These are phyloP conservation scores for Linderina pennispora DNA, from an alignment of 192 early-diverging fungal genomes.

Conservation along the genomic window DNA sequence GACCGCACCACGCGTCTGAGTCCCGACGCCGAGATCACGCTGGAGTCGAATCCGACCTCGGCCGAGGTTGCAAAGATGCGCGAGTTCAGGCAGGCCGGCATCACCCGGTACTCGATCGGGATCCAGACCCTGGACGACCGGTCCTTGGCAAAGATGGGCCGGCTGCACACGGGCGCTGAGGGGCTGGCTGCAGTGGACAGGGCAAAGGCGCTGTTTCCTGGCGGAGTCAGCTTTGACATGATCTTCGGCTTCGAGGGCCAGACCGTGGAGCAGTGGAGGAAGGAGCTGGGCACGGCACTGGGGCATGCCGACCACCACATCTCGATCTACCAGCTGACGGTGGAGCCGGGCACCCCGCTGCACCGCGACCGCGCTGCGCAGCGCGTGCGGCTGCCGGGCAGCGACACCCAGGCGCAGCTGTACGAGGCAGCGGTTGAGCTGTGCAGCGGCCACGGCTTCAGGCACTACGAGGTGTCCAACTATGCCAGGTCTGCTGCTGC, in stretches of 20 bases:
- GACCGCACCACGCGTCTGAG: slow-evolving; percentile 17
- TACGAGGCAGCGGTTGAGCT: slow-evolving; percentile 32
- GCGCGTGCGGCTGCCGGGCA: slow-evolving; percentile 10
- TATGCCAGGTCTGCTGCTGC: slow-evolving; percentile 14
- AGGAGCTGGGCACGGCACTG: slow-evolving; percentile 29
- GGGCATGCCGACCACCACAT: slow-evolving; percentile 35
- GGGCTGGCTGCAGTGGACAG: slow-evolving; percentile 31
- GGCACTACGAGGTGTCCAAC: slow-evolving; percentile 53
- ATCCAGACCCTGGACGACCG: slow-evolving; percentile 45
- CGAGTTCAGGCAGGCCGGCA: slow-evolving; percentile 28
- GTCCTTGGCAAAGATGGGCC: slow-evolving; percentile 30
- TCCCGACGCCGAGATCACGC: slow-evolving; percentile 38
- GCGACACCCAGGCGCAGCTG: slow-evolving; percentile 38
- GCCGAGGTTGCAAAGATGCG: slow-evolving; percentile 37
- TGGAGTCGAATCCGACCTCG: slow-evolving; percentile 44
- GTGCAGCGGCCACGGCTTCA: slow-evolving; percentile 15
- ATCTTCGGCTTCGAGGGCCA: slow-evolving; percentile 50
- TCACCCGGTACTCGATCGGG: slow-evolving; percentile 51
- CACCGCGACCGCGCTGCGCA: slow-evolving; percentile 23
- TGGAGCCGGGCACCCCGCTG: slow-evolving; percentile 50
- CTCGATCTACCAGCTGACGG: slow-evolving; percentile 53
- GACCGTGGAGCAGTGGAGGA: slow-evolving; percentile 26
- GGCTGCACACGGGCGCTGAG: slow-evolving; percentile 43
- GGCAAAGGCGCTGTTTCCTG: slow-evolving; percentile 26
- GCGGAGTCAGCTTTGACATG: slow-evolving; percentile 42